Conservation (phyloP, 2,329 filamentous ascomycete genomes). For the Cadophora luteo-olivacea region DNA sequence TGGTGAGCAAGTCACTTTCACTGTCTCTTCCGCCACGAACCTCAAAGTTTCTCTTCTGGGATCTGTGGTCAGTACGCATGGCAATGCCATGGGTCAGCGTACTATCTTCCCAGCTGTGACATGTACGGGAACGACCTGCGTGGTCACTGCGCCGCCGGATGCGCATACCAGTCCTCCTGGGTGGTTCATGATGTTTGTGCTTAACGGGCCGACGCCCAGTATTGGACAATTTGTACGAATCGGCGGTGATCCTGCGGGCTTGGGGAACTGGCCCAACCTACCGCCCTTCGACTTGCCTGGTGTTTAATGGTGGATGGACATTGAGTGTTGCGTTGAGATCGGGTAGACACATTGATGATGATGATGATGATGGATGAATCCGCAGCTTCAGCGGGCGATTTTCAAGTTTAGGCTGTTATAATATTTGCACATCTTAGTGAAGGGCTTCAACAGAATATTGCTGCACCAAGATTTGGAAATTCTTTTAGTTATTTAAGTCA, state of each 20-base stretch:
- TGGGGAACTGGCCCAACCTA: constrained; percentile 66
- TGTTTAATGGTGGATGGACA: background rate
- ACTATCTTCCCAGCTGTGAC: constrained; percentile 64
- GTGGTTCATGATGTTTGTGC: constrained; percentile 69
- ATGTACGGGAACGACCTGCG: constrained; percentile 50
- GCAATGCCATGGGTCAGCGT: constrained; percentile 72
- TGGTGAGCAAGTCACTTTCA: constrained; percentile 27
- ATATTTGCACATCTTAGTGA: too few species aligned
- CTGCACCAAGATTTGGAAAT: too few species aligned
- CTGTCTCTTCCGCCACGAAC: constrained; percentile 26
- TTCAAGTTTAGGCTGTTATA: too few species aligned
- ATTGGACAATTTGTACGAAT: constrained; percentile 70
- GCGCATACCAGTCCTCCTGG: constrained; percentile 63
- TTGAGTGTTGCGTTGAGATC: too few species aligned
- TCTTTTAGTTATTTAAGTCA: too few species aligned
- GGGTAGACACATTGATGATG: too few species aligned
- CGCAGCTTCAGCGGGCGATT: too few species aligned
- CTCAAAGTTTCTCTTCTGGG: constrained; percentile 43
- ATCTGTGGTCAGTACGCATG: constrained; percentile 59
- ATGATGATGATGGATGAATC: too few species aligned
- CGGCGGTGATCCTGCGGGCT: constrained; percentile 64
- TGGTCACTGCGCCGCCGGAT: constrained; percentile 61
- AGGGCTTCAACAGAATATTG: too few species aligned
- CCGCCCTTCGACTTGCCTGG: constrained; percentile 32
- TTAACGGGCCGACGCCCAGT: constrained; percentile 66